A percentile compares a stretch with the other conserved stretches of the same genome.
Conservation (phyloP, 129 eudicot genomes). For the Mikania micrantha region DNA sequence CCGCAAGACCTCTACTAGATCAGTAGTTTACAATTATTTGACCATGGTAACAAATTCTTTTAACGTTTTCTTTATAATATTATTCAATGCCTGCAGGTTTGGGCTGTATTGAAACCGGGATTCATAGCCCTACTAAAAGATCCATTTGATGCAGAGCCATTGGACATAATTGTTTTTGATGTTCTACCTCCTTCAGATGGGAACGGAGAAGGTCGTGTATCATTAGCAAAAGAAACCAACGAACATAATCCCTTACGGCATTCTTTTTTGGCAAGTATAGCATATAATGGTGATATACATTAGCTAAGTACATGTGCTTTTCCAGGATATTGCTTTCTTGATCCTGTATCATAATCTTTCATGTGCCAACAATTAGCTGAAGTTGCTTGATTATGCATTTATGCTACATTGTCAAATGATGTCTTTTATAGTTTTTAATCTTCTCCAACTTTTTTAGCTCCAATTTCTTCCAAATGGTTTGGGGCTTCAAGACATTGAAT, state of each 20-base stretch:
- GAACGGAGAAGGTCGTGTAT: slow-evolving; percentile 73
- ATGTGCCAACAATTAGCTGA: neutral
- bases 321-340: neutral
- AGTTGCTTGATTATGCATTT: slow-evolving; percentile 5
- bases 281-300: neutral
- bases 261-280: slow-evolving; percentile 69
- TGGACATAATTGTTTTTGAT: slow-evolving; percentile 94
- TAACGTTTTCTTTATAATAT: neutral
- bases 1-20: neutral
- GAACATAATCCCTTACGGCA: slow-evolving; percentile 90
- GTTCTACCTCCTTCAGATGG: slow-evolving; percentile 88
- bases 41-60: neutral
- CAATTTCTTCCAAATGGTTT: neutral
- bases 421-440: neutral
- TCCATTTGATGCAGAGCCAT: slow-evolving; percentile 81
- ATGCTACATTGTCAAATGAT: neutral
- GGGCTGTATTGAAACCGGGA: slow-evolving; percentile 99
- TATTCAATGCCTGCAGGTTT: slow-evolving; percentile 53
- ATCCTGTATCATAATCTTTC: neutral
- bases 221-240: slow-evolving; percentile 75
- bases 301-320: neutral
- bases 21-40: neutral
- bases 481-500: neutral
- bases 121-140: slow-evolving; percentile 84
- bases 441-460: neutral